Conservation (phyloP, 768 basidiomycete genomes). For the Lactarius evosmus region DNA sequence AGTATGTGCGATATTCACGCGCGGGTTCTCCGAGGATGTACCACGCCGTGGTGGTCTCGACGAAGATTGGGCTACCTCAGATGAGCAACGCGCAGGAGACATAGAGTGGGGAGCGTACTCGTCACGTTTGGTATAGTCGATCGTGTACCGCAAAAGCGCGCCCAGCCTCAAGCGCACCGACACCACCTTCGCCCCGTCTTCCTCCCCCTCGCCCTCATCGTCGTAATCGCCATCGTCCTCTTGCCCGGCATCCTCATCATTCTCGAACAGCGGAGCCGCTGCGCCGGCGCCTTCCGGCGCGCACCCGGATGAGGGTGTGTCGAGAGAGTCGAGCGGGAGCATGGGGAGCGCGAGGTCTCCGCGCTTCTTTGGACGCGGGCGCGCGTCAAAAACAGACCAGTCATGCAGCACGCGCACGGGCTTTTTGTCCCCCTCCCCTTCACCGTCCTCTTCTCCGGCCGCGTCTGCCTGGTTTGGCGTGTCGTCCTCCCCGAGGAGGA, state of each 20-base stretch:
- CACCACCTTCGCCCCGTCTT: constrained; percentile 22
- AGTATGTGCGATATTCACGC: constrained; percentile 4
- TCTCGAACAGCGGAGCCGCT: constrained; percentile 45
- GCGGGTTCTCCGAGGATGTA: constrained; percentile 13
- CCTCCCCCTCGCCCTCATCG: constrained; percentile 32
- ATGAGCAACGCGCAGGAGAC: neutral
- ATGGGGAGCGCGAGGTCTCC: constrained; percentile 40
- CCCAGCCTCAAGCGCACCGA: constrained; percentile 42
- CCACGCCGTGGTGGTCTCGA: constrained; percentile 39
- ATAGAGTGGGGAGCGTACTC: constrained; percentile 44
- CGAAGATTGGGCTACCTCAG: constrained; percentile 51
- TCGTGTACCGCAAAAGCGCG: constrained; percentile 44
- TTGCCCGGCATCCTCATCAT: constrained; percentile 35
- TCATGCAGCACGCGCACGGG: constrained; percentile 55
- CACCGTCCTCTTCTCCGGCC: constrained; percentile 21
- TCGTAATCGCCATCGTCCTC: constrained; percentile 33
- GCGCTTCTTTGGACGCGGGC: constrained; percentile 18
- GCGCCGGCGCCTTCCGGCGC: constrained; percentile 54
- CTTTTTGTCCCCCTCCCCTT: constrained; percentile 35
- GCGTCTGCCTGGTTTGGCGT: constrained; percentile 23
- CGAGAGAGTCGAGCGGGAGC: constrained; percentile 45
- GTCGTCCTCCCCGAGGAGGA: constrained; percentile 34
- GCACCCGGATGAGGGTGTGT: constrained; percentile 30
- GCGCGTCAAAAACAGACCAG: constrained; percentile 61
- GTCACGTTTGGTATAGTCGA: constrained; percentile 49